Base-by-base conservation (phyloP, 1,284 basidiomycete genomes). In the Tilletia setariae region DNA sequence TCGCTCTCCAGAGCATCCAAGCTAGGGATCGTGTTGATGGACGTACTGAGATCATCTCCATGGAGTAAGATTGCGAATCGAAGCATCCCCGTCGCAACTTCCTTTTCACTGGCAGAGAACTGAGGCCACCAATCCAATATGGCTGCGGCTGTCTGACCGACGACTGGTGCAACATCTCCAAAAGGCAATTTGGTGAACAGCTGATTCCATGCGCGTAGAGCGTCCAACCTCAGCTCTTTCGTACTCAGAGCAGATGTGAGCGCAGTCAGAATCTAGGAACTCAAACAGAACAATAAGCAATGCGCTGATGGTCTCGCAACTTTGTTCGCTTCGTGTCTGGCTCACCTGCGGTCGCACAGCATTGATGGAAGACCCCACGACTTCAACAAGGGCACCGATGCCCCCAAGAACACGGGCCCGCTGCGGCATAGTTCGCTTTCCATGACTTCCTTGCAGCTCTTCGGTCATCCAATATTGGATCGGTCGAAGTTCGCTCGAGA, bases 81-180 rank as follows among this genome's bases (percentile, higher is more conserved):
- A 66, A 98, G 84, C 19, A 89, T 90, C 47, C 85, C 80, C 51
- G 83, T 86, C 0, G 91, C 92, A 0, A 87, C 82, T 0, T 84
- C 81, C 19, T 87, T 87, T 63, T 89, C 88, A 3, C 82, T 78
- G 0, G 83, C 68, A 15, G 87, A 86, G 67, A 98, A 88, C 0
- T 83, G 84, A 2, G 86, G 79, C 96, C 96, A 98, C 1, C 87
- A 86, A 1, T 89, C 86, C 6, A 94, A 87, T 59, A 98, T 86
- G 0, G 91, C 89, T 0, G 96, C 94, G 35, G 90, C 92, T 0
- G 93, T 96, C 4, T 91, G 88, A 1, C 93, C 94, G 53, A 96
- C 87, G 79, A 93, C 90, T 0, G 92, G 89, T 0, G 91, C 91
- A 30, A 95, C 86, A 70, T 98, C 94, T 44, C 84, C 83, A 30